A percentile compares a stretch with the other conserved stretches of the same genome.
phyloP scores from a whole-genome alignment of 169 alveolate genomes.

The Cystoisospora suis region DNA sequence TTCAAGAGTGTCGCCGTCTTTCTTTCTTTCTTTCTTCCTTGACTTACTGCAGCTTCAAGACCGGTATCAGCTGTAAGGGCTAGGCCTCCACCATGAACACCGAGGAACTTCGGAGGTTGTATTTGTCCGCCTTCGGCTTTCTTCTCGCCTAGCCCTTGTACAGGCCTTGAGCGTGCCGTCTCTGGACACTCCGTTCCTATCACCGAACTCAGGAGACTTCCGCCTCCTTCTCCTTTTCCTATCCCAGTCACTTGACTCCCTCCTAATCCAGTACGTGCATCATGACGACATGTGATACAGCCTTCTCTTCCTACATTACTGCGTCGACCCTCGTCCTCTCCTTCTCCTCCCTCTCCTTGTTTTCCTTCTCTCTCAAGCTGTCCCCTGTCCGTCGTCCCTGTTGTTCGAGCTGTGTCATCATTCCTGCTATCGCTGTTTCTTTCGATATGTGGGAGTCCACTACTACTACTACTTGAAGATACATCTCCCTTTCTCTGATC shows the following conservation, averaged over 20 bases:
- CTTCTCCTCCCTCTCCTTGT: background rate
- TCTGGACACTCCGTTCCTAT: background rate
- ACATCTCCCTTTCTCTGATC: too few relatives aligned
- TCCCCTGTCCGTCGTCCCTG: background rate
- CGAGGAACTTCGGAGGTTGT: constrained; percentile 4
- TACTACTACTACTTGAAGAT: too few relatives aligned
- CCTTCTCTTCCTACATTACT: background rate
- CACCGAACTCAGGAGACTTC: background rate
- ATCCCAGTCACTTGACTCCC: background rate
- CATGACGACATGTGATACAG: background rate
- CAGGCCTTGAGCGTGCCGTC: background rate
- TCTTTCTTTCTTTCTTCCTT: background rate
- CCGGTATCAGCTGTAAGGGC: background rate
- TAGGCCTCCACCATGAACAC: constrained; percentile 9
- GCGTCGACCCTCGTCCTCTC: background rate
- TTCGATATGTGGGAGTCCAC: too few relatives aligned
- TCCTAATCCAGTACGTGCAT: background rate
- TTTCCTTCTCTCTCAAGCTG: background rate
- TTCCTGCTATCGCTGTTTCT: background rate
- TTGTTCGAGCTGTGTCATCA: background rate
- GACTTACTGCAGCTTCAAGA: constrained; percentile 14
- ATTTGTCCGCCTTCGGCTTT: too few relatives aligned
- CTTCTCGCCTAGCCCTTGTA: background rate
- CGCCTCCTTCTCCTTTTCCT: background rate
- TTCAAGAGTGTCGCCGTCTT: too few relatives aligned